Conservation (phyloP, 768 basidiomycete genomes). For the Tylopilus vinaceipallidus region DNA sequence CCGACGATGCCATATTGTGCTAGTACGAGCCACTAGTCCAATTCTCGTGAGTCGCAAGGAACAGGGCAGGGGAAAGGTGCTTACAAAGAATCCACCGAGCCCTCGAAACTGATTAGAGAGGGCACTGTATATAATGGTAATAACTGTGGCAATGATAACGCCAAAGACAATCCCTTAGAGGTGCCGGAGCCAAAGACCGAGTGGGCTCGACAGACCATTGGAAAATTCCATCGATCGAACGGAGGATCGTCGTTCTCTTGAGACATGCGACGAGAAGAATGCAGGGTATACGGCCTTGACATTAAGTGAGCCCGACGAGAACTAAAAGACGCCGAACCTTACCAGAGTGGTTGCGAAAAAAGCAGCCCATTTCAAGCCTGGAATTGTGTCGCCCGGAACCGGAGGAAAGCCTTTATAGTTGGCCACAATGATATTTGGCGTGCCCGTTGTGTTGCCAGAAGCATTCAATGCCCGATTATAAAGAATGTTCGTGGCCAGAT, state of each 20-base stretch:
- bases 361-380: conserved; percentile 68
- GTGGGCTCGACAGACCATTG: conserved; percentile 69
- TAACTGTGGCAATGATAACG: conserved; percentile 58
- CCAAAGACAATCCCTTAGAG: conserved; percentile 70
- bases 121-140: conserved; percentile 58
- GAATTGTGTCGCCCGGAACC: conserved; percentile 51
- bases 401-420: conserved; percentile 59
- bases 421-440: conserved; percentile 54
- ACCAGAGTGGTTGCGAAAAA: conserved; percentile 78
- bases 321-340: conserved; percentile 6
- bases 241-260: conserved; percentile 60
- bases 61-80: conserved; percentile 28
- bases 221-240: conserved; percentile 83
- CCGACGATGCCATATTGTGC: conserved; percentile 69
- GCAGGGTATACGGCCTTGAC: conserved; percentile 72
- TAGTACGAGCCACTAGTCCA: conserved; percentile 62
- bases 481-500: conserved; percentile 64
- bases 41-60: neutral
- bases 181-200: conserved; percentile 78
- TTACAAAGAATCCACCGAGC: conserved; percentile 60
- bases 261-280: conserved; percentile 76
- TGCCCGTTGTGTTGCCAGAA: conserved; percentile 36
- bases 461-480: conserved; percentile 61
- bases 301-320: neutral
- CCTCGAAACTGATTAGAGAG: conserved; percentile 64